These are phyloP conservation scores for Thermothielavioides terrestris DNA, from an alignment of 495 filamentous ascomycete species.

Conservation along the genomic window DNA sequence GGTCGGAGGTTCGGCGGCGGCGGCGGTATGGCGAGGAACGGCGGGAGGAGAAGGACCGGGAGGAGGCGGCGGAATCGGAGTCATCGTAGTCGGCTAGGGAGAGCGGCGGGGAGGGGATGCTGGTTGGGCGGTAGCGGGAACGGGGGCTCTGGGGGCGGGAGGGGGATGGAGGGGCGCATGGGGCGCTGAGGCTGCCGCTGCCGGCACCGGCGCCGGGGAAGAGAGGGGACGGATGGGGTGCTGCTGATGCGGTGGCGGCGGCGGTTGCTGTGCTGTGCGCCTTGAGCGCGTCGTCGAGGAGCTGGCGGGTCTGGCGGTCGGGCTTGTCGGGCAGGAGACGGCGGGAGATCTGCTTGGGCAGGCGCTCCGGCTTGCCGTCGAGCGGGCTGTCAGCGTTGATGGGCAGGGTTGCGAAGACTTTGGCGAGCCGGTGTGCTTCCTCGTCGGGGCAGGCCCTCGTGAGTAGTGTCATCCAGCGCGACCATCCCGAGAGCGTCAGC, in stretches of 20 bases:
- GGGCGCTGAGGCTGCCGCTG: too few relatives aligned
- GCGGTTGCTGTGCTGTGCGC: constrained; percentile 14
- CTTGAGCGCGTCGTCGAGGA: constrained; percentile 22
- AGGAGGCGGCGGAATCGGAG: neutral
- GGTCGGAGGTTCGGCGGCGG: neutral
- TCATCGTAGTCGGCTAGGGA: neutral
- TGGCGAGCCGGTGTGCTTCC: constrained; percentile 66
- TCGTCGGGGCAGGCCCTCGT: constrained; percentile 70
- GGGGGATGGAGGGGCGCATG: neutral
- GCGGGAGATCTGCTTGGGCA: constrained; percentile 71
- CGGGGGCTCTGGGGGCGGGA: neutral
- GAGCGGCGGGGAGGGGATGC: constrained; percentile 1
- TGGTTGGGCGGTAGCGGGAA: constrained; percentile 3
- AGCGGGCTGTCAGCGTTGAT: constrained; percentile 50
- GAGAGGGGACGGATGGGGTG: too few relatives aligned
- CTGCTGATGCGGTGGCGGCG: neutral
- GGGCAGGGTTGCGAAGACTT: constrained; percentile 63
- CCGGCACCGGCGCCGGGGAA: too few relatives aligned
- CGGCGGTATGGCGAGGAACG: neutral
- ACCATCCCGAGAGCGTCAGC: constrained; percentile 73
- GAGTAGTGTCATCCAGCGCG: constrained; percentile 63
- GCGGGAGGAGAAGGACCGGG: too few relatives aligned
- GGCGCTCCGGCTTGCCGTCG: constrained; percentile 62
- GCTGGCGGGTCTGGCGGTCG: constrained; percentile 19
- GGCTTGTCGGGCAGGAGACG: constrained; percentile 54